Evolutionary conservation across 352 stramenopile genomes (phyloP), one percentile per base, ranked within the genome.

Genomic region (Phytophthora vignae): DNA sequence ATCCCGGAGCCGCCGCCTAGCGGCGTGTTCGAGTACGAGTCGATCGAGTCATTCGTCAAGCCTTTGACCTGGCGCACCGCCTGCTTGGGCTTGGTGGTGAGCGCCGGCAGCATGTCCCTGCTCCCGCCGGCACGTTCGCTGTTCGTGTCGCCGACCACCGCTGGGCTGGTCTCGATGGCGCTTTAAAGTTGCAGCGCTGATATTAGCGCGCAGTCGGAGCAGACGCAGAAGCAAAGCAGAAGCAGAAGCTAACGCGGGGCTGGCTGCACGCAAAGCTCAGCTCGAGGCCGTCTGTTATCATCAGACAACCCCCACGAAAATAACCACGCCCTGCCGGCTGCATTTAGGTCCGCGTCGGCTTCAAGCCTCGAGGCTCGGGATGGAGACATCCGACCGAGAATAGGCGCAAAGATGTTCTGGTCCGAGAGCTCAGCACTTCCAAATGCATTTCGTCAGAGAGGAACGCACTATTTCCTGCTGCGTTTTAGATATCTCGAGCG

Each of bases 1-100:
- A 63, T 38, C 25, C 42, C 42, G n/a, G 73, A 48, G 3, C 64
- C 54, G 29, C 58, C 57, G 12, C 69, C 61, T n/a, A 84, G 59
- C 4, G 83, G 73, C 53, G 79, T 88, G 58, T 93, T 92, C 27
- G 87, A 82, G 60, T 96, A 96, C 56, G 87, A 83, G 66, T 96
- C 89, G 75, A 96, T 96, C 44, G 87, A 93, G 77, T 95, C 89
- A 80, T 96, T 88, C 50, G 84, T 90, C 66, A 96, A 82, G 6
- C 88, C 85, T 59, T 92, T 81, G 33, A 96, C 78, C 62, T 96
- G 89, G 33, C 88, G 86, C 53, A 90, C 78, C n/a, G 83, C 77
- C 76, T 95, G 85, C 78, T 95, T 96, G 46, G 89, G 87, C 64
- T 92, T 91, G 57, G 87, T 90, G 33, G 83, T 93, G 66, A 96